A percentile compares a stretch with the other conserved stretches of the same genome.
Evolutionary conservation across 495 filamentous ascomycete genomes (phyloP).

Genomic region (Daldinia vernicosa): DNA sequence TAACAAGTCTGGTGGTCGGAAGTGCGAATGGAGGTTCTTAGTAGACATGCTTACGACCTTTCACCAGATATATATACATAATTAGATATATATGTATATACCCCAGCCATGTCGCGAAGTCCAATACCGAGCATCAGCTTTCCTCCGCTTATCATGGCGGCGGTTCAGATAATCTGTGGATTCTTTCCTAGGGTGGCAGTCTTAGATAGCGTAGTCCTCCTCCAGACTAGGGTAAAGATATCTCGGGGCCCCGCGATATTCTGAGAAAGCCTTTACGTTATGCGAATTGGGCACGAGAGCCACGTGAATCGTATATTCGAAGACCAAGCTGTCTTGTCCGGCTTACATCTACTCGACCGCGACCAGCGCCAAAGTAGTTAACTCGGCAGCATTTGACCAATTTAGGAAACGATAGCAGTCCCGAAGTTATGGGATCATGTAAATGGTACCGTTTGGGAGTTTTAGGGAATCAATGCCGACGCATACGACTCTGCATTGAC

Average conservation of each 20-base stretch:
- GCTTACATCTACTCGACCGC: neutral
- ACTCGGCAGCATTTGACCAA: slow-evolving; percentile 9
- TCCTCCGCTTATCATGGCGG: slow-evolving; percentile 24
- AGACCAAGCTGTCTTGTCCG: neutral
- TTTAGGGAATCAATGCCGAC: slow-evolving; percentile 20
- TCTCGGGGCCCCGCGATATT: slow-evolving; percentile 21
- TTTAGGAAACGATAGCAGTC: slow-evolving; percentile 37
- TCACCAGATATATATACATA: slow-evolving; percentile 26
- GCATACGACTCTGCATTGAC: slow-evolving; percentile 16
- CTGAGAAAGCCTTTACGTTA: slow-evolving; percentile 24
- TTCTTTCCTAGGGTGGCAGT: slow-evolving; percentile 4
- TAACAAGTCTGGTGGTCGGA: neutral
- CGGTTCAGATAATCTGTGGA: slow-evolving; percentile 31
- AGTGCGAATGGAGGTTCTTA: neutral
- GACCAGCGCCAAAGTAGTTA: neutral
- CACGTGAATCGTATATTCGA: slow-evolving; percentile 4
- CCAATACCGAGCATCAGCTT: slow-evolving; percentile 16
- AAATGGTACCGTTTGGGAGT: neutral
- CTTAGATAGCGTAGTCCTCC: slow-evolving; percentile 22
- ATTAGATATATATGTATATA: neutral
- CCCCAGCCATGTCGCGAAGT: slow-evolving; percentile 21
- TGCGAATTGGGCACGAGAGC: slow-evolving; percentile 4
- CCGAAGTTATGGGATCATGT: slow-evolving; percentile 5
- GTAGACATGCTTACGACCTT: slow-evolving; percentile 1
- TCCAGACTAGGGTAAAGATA: slow-evolving; percentile 29